Evolutionary conservation across 139 green algal species (phyloP).

Genomic region (Trebouxia sp.): DNA sequence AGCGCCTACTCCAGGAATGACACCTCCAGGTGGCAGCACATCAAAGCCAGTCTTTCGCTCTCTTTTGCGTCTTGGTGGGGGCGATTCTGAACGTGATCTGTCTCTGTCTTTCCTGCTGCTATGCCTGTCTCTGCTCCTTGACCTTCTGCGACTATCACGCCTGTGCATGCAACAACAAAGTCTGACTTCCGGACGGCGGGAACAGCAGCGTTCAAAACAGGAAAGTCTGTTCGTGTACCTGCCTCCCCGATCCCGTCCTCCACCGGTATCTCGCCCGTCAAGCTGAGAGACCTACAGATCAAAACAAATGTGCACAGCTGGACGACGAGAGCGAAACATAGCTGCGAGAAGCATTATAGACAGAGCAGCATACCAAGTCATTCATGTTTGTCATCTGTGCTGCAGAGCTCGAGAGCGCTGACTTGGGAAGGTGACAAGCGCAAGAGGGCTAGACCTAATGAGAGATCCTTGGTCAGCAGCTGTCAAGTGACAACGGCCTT

Average conservation of each 20-base stretch:
- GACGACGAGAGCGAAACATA: not conserved
- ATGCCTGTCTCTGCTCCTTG: constrained; percentile 21
- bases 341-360: not conserved
- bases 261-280: constrained; percentile 16
- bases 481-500: too few relatives aligned
- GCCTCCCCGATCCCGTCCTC: not conserved
- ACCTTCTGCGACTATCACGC: constrained; percentile 5
- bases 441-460: not conserved
- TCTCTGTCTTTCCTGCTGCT: constrained; percentile 13
- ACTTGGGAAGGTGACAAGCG: not conserved
- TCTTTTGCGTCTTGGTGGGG: constrained; percentile 12
- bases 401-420: not conserved
- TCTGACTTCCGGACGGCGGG: too few relatives aligned
- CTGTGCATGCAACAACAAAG: not conserved
- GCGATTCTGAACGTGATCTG: constrained; percentile 14
- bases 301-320: not conserved
- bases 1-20: constrained; percentile 17
- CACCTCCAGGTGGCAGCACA: constrained; percentile 10
- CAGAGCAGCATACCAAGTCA: not conserved
- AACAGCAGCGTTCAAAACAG: too few relatives aligned
- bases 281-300: constrained; percentile 22
- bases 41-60: constrained; percentile 31
- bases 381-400: constrained; percentile 22
- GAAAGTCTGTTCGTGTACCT: not conserved
- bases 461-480: too few relatives aligned